Evolutionary conservation across 2,329 filamentous ascomycete genomes (phyloP).

Genomic region (Alternaria infectoria): DNA sequence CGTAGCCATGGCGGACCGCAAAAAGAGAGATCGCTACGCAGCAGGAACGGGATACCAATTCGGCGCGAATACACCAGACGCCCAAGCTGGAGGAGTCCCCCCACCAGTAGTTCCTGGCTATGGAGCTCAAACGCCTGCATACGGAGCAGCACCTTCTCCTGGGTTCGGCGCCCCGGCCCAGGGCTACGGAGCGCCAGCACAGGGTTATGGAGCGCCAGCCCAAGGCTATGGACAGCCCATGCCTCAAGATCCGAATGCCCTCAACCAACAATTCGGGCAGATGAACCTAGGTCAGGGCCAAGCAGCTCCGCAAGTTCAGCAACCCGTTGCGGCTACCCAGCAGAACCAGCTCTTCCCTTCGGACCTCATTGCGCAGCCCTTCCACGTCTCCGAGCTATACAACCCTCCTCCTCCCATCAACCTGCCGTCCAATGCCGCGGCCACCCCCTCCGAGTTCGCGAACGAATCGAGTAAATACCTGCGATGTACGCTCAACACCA

Average conservation of each 20-base stretch:
- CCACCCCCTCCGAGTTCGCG: constrained; percentile 86
- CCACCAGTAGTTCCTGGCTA: constrained; percentile 26
- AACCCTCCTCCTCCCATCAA: constrained; percentile 89
- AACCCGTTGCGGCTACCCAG: constrained; percentile 40
- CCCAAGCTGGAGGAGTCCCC: constrained; percentile 57
- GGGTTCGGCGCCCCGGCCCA: constrained; percentile 26
- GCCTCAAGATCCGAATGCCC: constrained; percentile 63
- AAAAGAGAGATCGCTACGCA: constrained; percentile 95
- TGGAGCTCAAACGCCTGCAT: constrained; percentile 49
- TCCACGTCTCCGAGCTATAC: constrained; percentile 92
- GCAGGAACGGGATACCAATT: constrained; percentile 95
- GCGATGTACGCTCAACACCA: constrained; percentile 91
- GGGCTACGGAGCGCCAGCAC: constrained; percentile 43
- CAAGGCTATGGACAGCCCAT: constrained; percentile 52
- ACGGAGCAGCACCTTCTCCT: constrained; percentile 46
- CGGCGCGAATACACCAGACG: constrained; percentile 77
- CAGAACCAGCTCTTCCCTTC: constrained; percentile 88
- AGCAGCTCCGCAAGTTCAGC: constrained; percentile 37
- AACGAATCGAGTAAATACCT: constrained; percentile 96
- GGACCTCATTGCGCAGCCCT: constrained; percentile 89
- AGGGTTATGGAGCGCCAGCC: constrained; percentile 42
- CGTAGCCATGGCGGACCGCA: constrained; percentile 51
- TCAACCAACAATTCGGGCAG: constrained; percentile 82
- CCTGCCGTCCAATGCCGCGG: constrained; percentile 89
- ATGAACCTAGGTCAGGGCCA: constrained; percentile 67